A percentile compares a stretch with the other conserved stretches of the same genome.
These are phyloP conservation scores for Acanthamoeba healyi DNA, from an alignment of 208 protist genomes.

Conservation along the genomic window DNA sequence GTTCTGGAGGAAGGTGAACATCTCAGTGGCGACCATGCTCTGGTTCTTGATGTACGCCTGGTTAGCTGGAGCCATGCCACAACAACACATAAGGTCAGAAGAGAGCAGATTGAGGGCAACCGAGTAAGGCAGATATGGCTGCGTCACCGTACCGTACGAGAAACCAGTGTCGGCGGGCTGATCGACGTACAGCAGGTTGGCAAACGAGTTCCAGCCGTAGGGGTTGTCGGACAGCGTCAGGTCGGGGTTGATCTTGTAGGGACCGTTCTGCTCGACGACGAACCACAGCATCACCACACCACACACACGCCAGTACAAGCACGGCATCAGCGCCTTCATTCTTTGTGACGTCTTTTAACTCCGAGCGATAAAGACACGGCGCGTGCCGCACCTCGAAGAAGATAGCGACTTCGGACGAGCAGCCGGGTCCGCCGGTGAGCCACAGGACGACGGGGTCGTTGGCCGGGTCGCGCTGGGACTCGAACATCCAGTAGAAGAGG, in stretches of 20 bases:
- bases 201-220: slow-evolving; percentile 58
- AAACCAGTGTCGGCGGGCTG: slow-evolving; percentile 70
- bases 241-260: slow-evolving; percentile 46
- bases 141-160: slow-evolving; percentile 18
- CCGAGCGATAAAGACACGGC: neutral
- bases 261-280: slow-evolving; percentile 59
- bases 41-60: slow-evolving; percentile 66
- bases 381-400: slow-evolving; percentile 36
- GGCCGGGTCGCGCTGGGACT: slow-evolving; percentile 74
- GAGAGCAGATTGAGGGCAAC: neutral
- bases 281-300: too few relatives aligned
- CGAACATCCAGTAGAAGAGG: slow-evolving; percentile 83
- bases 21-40: slow-evolving; percentile 50
- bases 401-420: slow-evolving; percentile 71
- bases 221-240: slow-evolving; percentile 31
- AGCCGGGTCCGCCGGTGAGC: slow-evolving; percentile 70
- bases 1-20: slow-evolving; percentile 73
- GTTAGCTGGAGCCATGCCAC: neutral
- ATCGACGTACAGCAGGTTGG: slow-evolving; percentile 70
- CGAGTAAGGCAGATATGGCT: neutral
- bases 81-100: neutral
- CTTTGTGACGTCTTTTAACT: neutral
- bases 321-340: neutral
- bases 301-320: neutral
- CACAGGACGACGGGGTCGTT: slow-evolving; percentile 76